Percentiles rank a stretch among this genome's conserved stretches.
phyloP scores from a whole-genome alignment of 495 filamentous ascomycete genomes.

The Emericellopsis terricola region DNA sequence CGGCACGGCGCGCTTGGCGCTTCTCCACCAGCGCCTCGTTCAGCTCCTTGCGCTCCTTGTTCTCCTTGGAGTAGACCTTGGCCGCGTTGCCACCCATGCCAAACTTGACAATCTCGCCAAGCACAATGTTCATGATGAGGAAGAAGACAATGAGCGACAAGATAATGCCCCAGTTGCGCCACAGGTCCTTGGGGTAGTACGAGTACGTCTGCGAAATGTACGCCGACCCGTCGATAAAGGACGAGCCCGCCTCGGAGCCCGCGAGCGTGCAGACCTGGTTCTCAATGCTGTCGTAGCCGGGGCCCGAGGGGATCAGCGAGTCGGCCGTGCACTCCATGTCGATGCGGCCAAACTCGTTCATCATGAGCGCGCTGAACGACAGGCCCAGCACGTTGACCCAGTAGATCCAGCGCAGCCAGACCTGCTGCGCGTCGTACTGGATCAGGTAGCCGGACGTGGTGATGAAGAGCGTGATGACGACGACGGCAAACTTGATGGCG shows the following conservation, averaged over 20 bases:
- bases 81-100: conserved; percentile 61
- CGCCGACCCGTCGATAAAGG: conserved; percentile 34
- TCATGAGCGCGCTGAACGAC: conserved; percentile 58
- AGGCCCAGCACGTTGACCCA: conserved; percentile 64
- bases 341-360: conserved; percentile 56
- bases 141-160: conserved; percentile 49
- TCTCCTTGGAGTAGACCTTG: conserved; percentile 55
- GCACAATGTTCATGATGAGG: conserved; percentile 45
- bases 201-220: conserved; percentile 47
- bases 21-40: conserved; percentile 46
- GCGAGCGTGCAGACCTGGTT: conserved; percentile 61
- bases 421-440: conserved; percentile 47
- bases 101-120: conserved; percentile 62
- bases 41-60: conserved; percentile 47
- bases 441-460: conserved; percentile 68
- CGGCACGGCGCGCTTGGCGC: conserved; percentile 34
- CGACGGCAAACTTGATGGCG: conserved; percentile 61
- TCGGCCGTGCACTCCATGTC: conserved; percentile 44
- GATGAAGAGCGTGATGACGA: conserved; percentile 63
- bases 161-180: conserved; percentile 66
- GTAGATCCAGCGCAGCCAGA: conserved; percentile 69
- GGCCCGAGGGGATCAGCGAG: conserved; percentile 46
- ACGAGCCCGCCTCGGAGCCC: conserved; percentile 44
- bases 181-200: conserved; percentile 41
- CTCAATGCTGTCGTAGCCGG: conserved; percentile 42